These are phyloP conservation scores for Komagataella mondaviorum DNA, from an alignment of 805 yeast genomes.

Conservation along the genomic window DNA sequence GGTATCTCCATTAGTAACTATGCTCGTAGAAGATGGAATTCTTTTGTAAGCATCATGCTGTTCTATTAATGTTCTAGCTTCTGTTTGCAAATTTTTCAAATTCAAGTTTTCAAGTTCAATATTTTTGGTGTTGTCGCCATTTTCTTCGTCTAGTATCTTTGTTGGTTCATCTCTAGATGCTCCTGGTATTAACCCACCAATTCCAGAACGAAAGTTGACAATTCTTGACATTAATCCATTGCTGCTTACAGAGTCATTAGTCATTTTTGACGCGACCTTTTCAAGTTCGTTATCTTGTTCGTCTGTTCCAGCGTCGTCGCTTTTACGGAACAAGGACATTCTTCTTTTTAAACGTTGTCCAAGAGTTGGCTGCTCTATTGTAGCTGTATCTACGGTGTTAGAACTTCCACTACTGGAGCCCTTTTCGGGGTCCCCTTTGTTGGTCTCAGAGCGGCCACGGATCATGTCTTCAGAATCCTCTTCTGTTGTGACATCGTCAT, in stretches of 20 bases:
- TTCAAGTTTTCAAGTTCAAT: conserved; percentile 20
- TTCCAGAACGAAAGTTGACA: not conserved
- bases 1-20: not conserved
- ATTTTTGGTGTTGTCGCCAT: not conserved
- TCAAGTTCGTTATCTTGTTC: not conserved
- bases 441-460: not conserved
- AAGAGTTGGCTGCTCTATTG: not conserved
- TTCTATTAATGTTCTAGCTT: conserved; percentile 40
- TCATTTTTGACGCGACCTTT: not conserved
- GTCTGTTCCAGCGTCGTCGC: not conserved
- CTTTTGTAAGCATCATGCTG: conserved; percentile 22
- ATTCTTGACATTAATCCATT: not conserved
- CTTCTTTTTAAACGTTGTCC: not conserved
- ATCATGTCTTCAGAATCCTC: not conserved
- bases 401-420: not conserved
- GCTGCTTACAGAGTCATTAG: not conserved
- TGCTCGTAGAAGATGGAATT: conserved; percentile 7
- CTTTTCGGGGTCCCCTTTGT: not conserved
- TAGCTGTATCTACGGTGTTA: not conserved
- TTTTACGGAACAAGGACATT: not conserved
- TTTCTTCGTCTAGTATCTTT: not conserved
- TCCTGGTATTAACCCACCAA: conserved; percentile 1
- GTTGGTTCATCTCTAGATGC: not conserved
- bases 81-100: conserved; percentile 27
- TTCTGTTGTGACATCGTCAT: not conserved